Evolutionary conservation across 2,329 filamentous ascomycete genomes (phyloP).

Genomic region (Ophiostoma perfectum): DNA sequence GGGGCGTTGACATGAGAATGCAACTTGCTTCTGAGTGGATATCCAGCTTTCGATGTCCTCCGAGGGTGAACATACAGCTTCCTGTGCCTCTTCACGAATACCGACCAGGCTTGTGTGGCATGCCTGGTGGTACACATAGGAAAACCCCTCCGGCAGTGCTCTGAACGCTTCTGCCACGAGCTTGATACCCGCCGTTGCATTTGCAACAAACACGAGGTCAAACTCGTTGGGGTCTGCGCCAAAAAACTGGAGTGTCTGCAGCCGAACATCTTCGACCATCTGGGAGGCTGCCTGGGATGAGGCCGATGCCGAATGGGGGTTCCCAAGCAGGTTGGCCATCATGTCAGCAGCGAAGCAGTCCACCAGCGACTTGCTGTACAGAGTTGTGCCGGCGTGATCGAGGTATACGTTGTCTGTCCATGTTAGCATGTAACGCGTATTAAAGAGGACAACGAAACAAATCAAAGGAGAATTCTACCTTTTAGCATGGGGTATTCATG

Average conservation of each 20-base stretch:
- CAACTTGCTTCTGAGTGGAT: constrained; percentile 29
- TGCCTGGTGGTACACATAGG: constrained; percentile 76
- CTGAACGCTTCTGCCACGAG: constrained; percentile 74
- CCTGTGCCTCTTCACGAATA: constrained; percentile 62
- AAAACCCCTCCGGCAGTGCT: constrained; percentile 63
- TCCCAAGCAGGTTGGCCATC: constrained; percentile 74
- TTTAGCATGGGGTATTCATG: constrained; percentile 65
- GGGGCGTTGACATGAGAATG: background rate
- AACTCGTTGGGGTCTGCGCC: constrained; percentile 75
- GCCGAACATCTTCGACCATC: constrained; percentile 68
- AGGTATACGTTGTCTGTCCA: constrained; percentile 67
- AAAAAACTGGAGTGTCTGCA: constrained; percentile 69
- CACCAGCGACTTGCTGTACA: constrained; percentile 74
- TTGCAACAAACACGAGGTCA: constrained; percentile 85
- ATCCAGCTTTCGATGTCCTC: constrained; percentile 62
- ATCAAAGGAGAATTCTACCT: constrained; percentile 40
- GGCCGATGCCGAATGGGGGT: constrained; percentile 81
- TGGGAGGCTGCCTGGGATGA: constrained; percentile 73
- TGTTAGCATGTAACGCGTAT: constrained; percentile 19
- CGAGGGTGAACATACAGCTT: constrained; percentile 63
- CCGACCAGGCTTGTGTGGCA: constrained; percentile 86
- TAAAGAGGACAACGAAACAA: background rate
- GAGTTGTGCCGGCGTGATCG: constrained; percentile 91
- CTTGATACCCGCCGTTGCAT: constrained; percentile 88
- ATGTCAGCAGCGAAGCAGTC: constrained; percentile 75